Evolutionary conservation across 768 basidiomycete species (phyloP).

Genomic region (Agaricus blazei): DNA sequence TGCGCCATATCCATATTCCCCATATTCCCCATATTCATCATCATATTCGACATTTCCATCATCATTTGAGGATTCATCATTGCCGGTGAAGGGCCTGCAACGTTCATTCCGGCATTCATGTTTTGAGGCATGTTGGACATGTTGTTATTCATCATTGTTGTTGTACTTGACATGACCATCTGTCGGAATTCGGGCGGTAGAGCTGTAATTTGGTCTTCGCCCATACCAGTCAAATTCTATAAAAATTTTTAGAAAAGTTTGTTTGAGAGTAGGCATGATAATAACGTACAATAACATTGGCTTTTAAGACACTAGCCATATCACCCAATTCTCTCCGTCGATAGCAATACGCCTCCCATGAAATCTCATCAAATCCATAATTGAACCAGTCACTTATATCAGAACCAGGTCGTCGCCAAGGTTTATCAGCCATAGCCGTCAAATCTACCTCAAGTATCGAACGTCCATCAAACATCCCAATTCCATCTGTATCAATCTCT

Average conservation of each 20-base stretch:
- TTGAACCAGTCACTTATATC: conserved; percentile 99
- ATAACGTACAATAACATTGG: conserved; percentile 69
- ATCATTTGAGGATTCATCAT: conserved; percentile 67
- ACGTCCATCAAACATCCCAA: conserved; percentile 67
- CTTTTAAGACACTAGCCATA: conserved; percentile 73
- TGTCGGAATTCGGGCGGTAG: conserved; percentile 79
- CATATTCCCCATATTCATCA: conserved; percentile 62
- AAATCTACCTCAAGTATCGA: conserved; percentile 86
- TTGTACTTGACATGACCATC: conserved; percentile 84
- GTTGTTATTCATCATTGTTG: conserved; percentile 65
- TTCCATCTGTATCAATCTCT: conserved; percentile 58
- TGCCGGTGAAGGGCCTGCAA: conserved; percentile 33
- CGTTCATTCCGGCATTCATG: conserved; percentile 1
- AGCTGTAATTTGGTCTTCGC: conserved; percentile 72
- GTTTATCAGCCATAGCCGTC: conserved; percentile 68
- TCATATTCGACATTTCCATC: conserved; percentile 65
- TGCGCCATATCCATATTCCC: conserved; percentile 56
- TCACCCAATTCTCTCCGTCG: conserved; percentile 79
- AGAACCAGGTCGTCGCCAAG: conserved; percentile 88
- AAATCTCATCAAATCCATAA: conserved; percentile 96
- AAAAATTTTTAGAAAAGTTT: background rate
- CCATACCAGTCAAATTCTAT: conserved; percentile 79
- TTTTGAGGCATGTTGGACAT: background rate
- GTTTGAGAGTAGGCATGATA: background rate
- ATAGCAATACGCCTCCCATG: conserved; percentile 91